Evolutionary conservation across 345 rosid species (phyloP), one percentile per base, ranked within the genome.

Genomic region (Eucalyptus paniculata): DNA sequence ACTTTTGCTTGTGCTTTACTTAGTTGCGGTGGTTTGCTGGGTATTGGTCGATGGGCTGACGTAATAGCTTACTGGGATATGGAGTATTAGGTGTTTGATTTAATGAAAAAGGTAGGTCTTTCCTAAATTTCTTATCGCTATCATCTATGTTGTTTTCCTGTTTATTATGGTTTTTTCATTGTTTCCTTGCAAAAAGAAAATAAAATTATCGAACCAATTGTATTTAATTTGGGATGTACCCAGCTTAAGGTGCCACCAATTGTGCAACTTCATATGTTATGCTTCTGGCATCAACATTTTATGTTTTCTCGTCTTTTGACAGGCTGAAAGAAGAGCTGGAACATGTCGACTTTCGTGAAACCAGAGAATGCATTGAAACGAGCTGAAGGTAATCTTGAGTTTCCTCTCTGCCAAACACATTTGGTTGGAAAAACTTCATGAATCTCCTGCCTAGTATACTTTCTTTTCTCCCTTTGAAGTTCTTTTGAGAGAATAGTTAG

Each of bases 341-440:
- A 86, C 89, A 97, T 97, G 99, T 90, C 96, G 89, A 94, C 91
- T 53, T 97, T 93, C 90, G 95, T 96, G 87, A 97, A 97, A 91
- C 98, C 99, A 1, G 98, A 97, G 93, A 97, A 97, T 86, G 99
- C 99, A 3, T 88, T 97, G 86, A 96, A 96, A 95, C 96, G 98
- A 86, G 99, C 99, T 53, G 99, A 97, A 94, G 99, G 99, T 96
- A 77, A 92, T 94, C 28, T 77, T 40, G 85, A 77, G 47, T 12
- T 40, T 40, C 47, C 47, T 77, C 85, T 77, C 30, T 77, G 85
- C 47, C 16, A 77, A 77, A 77, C 47, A 12, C 6, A 21, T 40
- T 77, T 77, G 85, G 30, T 77, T 77, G 85, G 85, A 77, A 21
- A 77, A 77, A 40, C 47, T 40, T 40, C 5, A 21, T 37, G 47